These are phyloP conservation scores for Lyophyllum shimeji DNA, from an alignment of 768 basidiomycete genomes.

Conservation along the genomic window DNA sequence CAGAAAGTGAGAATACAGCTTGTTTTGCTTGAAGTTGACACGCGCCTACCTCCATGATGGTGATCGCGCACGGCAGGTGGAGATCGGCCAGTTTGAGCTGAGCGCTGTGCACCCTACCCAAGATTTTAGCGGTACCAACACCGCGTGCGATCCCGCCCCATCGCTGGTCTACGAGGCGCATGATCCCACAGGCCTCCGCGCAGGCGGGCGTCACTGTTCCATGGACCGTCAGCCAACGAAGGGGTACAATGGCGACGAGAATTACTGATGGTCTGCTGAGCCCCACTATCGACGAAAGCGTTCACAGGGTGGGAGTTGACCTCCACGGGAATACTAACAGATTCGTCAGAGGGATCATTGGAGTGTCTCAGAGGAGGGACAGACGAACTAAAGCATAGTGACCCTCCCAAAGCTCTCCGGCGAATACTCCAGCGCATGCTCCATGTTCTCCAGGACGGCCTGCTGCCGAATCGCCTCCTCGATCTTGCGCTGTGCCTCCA, in stretches of 20 bases:
- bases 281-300: slow-evolving; percentile 98
- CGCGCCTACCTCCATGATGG: slow-evolving; percentile 84
- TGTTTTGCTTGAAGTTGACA: background rate
- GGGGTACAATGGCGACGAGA: too few relatives aligned
- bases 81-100: slow-evolving; percentile 88
- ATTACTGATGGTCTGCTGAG: slow-evolving; percentile 92
- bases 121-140: slow-evolving; percentile 91
- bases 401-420: slow-evolving; percentile 95
- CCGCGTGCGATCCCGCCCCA: slow-evolving; percentile 90
- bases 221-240: background rate
- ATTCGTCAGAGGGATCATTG: background rate
- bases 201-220: slow-evolving; percentile 83
- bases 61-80: slow-evolving; percentile 86
- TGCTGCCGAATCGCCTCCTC: slow-evolving; percentile 92
- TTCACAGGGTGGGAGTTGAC: slow-evolving; percentile 90
- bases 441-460: slow-evolving; percentile 88
- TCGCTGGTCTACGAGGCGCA: slow-evolving; percentile 88
- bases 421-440: slow-evolving; percentile 90
- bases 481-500: slow-evolving; percentile 90
- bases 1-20: background rate
- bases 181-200: slow-evolving; percentile 90
- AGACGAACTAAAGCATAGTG: slow-evolving; percentile 91
- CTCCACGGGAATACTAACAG: slow-evolving; percentile 77
- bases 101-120: slow-evolving; percentile 92
- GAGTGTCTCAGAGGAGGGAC: background rate